phyloP scores from a whole-genome alignment of 805 yeast species.

The Lipomyces sp. region DNA sequence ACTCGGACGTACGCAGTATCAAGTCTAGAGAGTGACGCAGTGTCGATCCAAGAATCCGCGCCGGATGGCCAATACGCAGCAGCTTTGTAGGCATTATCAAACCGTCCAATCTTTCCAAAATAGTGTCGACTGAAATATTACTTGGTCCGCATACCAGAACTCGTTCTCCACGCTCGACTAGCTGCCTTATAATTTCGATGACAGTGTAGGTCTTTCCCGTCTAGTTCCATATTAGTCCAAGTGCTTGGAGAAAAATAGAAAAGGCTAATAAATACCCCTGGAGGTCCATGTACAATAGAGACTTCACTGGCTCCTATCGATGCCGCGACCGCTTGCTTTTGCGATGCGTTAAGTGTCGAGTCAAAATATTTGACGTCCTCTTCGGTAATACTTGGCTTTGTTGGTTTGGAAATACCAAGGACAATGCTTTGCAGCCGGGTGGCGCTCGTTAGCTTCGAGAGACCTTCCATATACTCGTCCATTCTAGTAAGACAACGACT shows the following conservation, averaged over 20 bases:
- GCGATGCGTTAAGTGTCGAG: conserved; percentile 59
- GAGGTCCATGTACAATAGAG: conserved; percentile 71
- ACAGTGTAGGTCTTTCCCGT: conserved; percentile 84
- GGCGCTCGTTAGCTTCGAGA: conserved; percentile 43
- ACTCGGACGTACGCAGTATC: conserved; percentile 55
- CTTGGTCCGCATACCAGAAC: conserved; percentile 93
- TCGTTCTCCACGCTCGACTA: conserved; percentile 52
- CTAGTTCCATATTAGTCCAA: not conserved
- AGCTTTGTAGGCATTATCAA: conserved; percentile 48
- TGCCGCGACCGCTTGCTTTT: conserved; percentile 65
- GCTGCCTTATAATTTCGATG: conserved; percentile 74
- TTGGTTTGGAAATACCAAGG: conserved; percentile 46
- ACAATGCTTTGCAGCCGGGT: conserved; percentile 45
- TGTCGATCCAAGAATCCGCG: conserved; percentile 63
- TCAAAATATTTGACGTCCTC: conserved; percentile 42
- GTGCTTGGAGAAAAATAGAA: not conserved
- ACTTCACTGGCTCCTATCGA: conserved; percentile 51
- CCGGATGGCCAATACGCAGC: conserved; percentile 92
- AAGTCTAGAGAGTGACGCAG: conserved; percentile 73
- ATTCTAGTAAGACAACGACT: conserved; percentile 38
- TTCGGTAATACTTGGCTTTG: not conserved
- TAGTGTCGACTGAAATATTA: conserved; percentile 81
- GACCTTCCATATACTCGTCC: conserved; percentile 64
- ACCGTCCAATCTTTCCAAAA: conserved; percentile 65
- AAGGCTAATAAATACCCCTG: conserved; percentile 45